Evolutionary conservation across 2,329 filamentous ascomycete genomes (phyloP).

Genomic region (Alternaria ethzedia): DNA sequence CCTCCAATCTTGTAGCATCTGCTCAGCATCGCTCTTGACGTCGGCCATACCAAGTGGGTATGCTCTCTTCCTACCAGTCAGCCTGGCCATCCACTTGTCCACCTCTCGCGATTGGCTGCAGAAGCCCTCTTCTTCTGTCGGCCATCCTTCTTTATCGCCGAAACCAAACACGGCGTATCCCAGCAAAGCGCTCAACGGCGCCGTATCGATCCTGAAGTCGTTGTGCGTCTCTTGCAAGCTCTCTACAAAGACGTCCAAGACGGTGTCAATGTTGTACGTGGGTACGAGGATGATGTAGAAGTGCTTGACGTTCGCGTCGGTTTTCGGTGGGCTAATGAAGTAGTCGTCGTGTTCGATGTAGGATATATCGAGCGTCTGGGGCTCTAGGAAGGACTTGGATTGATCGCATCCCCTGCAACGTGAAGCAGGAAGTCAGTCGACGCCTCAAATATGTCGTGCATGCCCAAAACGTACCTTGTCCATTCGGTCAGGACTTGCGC

Average conservation of each 20-base stretch:
- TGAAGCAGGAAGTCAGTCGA: not conserved
- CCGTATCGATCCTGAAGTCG: slow-evolving; percentile 94
- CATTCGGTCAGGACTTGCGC: slow-evolving; percentile 60
- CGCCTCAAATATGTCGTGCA: not conserved
- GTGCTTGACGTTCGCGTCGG: slow-evolving; percentile 61
- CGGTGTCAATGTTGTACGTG: slow-evolving; percentile 93
- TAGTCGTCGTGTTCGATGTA: slow-evolving; percentile 93
- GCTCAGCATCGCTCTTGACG: slow-evolving; percentile 73
- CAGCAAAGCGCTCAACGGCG: slow-evolving; percentile 74
- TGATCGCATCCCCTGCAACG: slow-evolving; percentile 26
- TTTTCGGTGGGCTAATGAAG: slow-evolving; percentile 78
- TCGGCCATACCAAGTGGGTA: slow-evolving; percentile 91
- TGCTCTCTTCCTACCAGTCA: slow-evolving; percentile 84
- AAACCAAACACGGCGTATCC: slow-evolving; percentile 96
- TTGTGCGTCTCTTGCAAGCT: slow-evolving; percentile 92
- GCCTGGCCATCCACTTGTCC: slow-evolving; percentile 96
- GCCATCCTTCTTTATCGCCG: slow-evolving; percentile 91
- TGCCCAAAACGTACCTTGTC: slow-evolving; percentile 18
- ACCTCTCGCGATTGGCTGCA: slow-evolving; percentile 90
- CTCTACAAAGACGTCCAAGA: slow-evolving; percentile 84
- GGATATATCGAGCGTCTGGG: slow-evolving; percentile 77
- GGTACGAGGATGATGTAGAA: slow-evolving; percentile 88
- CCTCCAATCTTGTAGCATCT: slow-evolving; percentile 78
- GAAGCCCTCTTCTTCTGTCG: slow-evolving; percentile 86
- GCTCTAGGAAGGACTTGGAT: slow-evolving; percentile 57